phyloP scores from a whole-genome alignment of 116 monocot genomes.

The Trichopus zeylanicus region DNA sequence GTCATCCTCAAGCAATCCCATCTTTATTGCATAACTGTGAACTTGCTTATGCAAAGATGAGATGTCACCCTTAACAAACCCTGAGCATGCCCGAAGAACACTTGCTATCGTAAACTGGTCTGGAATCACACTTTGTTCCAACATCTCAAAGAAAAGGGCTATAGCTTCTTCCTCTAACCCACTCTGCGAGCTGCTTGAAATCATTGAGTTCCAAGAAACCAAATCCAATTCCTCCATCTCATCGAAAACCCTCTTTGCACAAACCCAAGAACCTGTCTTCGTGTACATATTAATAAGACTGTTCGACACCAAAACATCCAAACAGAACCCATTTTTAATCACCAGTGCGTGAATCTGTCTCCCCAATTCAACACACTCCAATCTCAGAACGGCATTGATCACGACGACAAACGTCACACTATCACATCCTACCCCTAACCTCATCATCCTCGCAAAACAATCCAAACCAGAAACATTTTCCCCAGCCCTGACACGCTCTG shows the following conservation, averaged over 20 bases:
- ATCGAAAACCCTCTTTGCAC: constrained; percentile 41
- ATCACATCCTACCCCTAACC: constrained; percentile 28
- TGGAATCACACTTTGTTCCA: constrained; percentile 20
- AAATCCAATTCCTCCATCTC: constrained; percentile 41
- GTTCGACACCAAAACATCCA: constrained; percentile 39
- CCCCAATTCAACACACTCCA: constrained; percentile 22
- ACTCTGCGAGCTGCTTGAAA: constrained; percentile 29
- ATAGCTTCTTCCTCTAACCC: constrained; percentile 24
- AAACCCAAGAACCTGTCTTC: constrained; percentile 20
- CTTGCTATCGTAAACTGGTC: constrained; percentile 58
- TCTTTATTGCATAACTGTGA: constrained; percentile 27
- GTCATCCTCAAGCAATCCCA: constrained; percentile 20
- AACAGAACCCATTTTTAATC: constrained; percentile 29
- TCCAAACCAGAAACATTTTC: constrained; percentile 16
- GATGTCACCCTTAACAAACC: not conserved
- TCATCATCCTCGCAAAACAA: constrained; percentile 48
- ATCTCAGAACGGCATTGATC: constrained; percentile 21
- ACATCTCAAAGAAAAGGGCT: constrained; percentile 33
- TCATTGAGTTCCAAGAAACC: constrained; percentile 76
- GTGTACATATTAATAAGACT: constrained; percentile 46
- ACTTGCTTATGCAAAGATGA: constrained; percentile 25
- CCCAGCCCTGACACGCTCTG: constrained; percentile 24
- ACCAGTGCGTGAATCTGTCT: constrained; percentile 33
- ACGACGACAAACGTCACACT: constrained; percentile 41
- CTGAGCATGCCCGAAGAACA: constrained; percentile 31